Base-by-base conservation (phyloP, 768 basidiomycete species). In the Tephrocybe rancida region DNA sequence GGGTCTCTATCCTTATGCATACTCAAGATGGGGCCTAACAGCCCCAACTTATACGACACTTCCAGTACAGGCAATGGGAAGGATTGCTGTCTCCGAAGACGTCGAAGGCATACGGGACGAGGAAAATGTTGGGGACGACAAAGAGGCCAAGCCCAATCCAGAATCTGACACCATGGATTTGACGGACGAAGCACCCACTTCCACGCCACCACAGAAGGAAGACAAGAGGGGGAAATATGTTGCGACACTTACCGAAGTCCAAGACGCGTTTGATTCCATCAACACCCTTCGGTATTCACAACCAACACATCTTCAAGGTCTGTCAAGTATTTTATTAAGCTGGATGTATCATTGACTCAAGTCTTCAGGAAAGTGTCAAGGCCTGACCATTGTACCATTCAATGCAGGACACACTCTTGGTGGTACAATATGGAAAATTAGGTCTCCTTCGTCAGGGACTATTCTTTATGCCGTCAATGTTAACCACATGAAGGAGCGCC, bases 341-440 rank as follows among this genome's bases (percentile, higher is more conserved):
- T 24, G 21, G 19, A 41, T 49, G 42, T 45, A 18, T 50, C 5
- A 50, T 56, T 62, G 47, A 55, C 24, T 24, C 14, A 22, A 22
- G n/a, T n/a, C 30, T 56, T 29, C 64, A 90, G 91, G 93, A 46
- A 92, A 94, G 75, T 92, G 91, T 64, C 90, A 95, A 67, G 92
- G 92, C 16, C 74, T 95, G 63, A 95, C 94, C 1, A 91, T 99
- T 58, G 95, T 95, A 16, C 94, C 97, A 1, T 97, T 95, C 71
- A 89, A 91, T 62, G 90, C 94, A 11, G 97, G 96, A 0, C 95
- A 98, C 68, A 92, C 92, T 0, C 81, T 99, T 14, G 97, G 97
- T 55, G 97, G 96, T 39, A 93, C 95, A 5, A 90, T 99, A 58
- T 98, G 95, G 95, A 98, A 98, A 67, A 90, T 99, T 56, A 87